phyloP scores from a whole-genome alignment of 2,329 filamentous ascomycete genomes.

The Alternaria atra region DNA sequence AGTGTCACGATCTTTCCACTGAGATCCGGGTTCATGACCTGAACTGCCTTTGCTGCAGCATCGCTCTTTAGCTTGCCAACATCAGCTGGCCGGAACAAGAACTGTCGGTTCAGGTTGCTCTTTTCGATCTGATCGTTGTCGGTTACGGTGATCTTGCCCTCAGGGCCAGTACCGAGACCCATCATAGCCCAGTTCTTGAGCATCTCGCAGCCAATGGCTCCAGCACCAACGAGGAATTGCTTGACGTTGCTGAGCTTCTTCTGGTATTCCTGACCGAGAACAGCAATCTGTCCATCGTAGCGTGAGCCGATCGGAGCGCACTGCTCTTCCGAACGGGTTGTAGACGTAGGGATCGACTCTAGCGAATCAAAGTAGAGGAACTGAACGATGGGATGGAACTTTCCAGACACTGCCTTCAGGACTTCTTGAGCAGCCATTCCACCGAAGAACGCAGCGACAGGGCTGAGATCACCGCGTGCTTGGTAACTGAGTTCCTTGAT shows the following conservation, averaged over 20 bases:
- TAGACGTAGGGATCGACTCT: constrained; percentile 86
- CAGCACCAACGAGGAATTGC: constrained; percentile 94
- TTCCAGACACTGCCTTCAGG: constrained; percentile 95
- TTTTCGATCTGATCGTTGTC: constrained; percentile 99
- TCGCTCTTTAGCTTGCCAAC: constrained; percentile 98
- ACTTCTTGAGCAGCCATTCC: constrained; percentile 94
- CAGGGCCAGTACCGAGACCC: constrained; percentile 85
- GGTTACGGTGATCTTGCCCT: constrained; percentile 89
- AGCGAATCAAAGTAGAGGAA: constrained; percentile 98
- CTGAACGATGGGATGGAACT: constrained; percentile 94
- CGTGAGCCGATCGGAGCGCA: constrained; percentile 86
- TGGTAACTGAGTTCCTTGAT: constrained; percentile 95
- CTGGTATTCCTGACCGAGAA: constrained; percentile 93
- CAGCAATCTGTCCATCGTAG: constrained; percentile 97
- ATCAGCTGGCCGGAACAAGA: constrained; percentile 91
- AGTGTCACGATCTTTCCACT: constrained; percentile 84
- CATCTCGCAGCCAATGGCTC: constrained; percentile 98
- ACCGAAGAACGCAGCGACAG: constrained; percentile 95
- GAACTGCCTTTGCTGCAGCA: constrained; percentile 86
- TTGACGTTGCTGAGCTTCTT: constrained; percentile 90
- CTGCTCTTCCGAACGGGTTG: constrained; percentile 79
- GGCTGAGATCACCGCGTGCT: constrained; percentile 86
- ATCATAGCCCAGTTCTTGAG: constrained; percentile 99
- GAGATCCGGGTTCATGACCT: constrained; percentile 94
- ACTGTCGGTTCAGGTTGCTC: constrained; percentile 97